phyloP scores from a whole-genome alignment of 2,329 filamentous ascomycete species.

The Chaetomiaceae sp. region DNA sequence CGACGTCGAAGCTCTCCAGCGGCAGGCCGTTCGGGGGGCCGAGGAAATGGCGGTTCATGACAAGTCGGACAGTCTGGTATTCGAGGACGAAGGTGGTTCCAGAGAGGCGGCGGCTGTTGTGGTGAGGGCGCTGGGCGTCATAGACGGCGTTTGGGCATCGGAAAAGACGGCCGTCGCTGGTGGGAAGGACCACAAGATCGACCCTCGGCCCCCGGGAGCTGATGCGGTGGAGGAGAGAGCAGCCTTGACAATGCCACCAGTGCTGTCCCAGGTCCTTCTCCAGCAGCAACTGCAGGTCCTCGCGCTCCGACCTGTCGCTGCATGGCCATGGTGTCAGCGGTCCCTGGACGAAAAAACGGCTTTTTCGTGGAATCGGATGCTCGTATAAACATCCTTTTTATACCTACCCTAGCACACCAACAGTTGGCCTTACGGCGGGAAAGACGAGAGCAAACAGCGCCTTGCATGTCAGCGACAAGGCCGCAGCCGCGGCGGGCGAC shows the following conservation, averaged over 20 bases:
- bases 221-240: not conserved
- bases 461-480: constrained; percentile 3
- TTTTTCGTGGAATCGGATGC: too few relatives aligned
- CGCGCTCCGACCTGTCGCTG: not conserved
- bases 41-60: constrained; percentile 5
- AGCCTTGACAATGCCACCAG: constrained; percentile 6
- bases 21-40: constrained; percentile 1
- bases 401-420: too few relatives aligned
- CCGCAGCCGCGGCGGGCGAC: not conserved
- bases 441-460: not conserved
- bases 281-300: not conserved
- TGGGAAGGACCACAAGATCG: too few relatives aligned
- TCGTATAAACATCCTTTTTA: too few relatives aligned
- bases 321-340: not conserved
- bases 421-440: too few relatives aligned
- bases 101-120: not conserved
- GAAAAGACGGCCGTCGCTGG: not conserved
- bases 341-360: too few relatives aligned
- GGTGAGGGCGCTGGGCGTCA: not conserved
- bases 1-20: not conserved
- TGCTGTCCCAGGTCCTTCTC: not conserved
- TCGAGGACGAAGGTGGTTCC: not conserved
- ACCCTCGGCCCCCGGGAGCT: not conserved
- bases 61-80: not conserved
- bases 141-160: not conserved